Evolutionary conservation across 306 rosid genomes (phyloP).

Genomic region (Herpetospermum pedunculosum): DNA sequence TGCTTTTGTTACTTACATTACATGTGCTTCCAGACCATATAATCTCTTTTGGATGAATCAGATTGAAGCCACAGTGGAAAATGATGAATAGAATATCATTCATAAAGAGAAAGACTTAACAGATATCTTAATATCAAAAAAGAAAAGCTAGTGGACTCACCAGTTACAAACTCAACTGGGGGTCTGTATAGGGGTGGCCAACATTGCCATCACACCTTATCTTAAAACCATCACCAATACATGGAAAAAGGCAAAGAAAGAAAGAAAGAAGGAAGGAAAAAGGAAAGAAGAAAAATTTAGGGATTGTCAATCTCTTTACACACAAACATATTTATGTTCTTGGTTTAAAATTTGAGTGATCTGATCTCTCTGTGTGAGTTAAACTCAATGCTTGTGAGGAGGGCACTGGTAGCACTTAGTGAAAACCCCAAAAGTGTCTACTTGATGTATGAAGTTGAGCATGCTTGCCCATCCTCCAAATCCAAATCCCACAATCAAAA

Average conservation of each 20-base stretch:
- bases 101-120: neutral
- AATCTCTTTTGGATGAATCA: neutral
- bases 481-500: conserved; percentile 83
- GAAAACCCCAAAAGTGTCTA: conserved; percentile 73
- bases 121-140: neutral
- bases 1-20: neutral
- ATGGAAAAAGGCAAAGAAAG: neutral
- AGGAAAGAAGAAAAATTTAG: neutral
- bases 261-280: neutral
- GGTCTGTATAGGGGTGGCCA: conserved; percentile 62
- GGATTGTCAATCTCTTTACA: conserved; percentile 68
- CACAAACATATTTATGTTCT: conserved; percentile 35
- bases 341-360: neutral
- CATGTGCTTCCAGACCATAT: neutral
- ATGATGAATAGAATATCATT: conserved; percentile 5
- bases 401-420: conserved; percentile 91
- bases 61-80: neutral
- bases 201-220: conserved; percentile 62
- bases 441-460: conserved; percentile 69
- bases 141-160: conserved; percentile 24
- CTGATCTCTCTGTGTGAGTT: neutral
- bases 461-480: conserved; percentile 99
- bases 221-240: conserved; percentile 39
- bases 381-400: conserved; percentile 52
- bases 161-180: conserved; percentile 27